A percentile compares a stretch with the other conserved stretches of the same genome.
Evolutionary conservation across 163 green algal genomes (phyloP).

Genomic region (Volvox carteri): DNA sequence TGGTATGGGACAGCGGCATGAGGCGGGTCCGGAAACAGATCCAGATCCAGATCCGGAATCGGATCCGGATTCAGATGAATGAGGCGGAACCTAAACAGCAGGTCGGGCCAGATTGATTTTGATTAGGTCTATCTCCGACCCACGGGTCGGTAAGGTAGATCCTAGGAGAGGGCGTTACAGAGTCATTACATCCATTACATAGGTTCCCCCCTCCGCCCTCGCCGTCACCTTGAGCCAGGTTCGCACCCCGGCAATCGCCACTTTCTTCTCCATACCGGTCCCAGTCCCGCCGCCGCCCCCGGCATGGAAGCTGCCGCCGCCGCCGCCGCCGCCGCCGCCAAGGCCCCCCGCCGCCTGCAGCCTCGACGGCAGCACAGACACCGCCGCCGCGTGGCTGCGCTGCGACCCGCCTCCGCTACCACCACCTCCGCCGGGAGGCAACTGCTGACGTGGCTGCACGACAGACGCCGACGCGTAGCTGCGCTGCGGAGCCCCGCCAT

Average conservation of each 20-base stretch:
- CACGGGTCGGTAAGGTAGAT: too few relatives aligned
- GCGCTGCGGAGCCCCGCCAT: background rate
- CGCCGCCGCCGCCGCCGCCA: background rate
- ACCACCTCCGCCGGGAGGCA: background rate
- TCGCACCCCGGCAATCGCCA: conserved; percentile 46
- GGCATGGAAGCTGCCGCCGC: background rate
- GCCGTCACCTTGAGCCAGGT: conserved; percentile 53
- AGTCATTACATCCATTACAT: too few relatives aligned
- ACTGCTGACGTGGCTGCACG: background rate
- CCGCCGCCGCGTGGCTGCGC: background rate
- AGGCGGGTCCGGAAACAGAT: too few relatives aligned
- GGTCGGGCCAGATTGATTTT: too few relatives aligned
- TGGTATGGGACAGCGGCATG: too few relatives aligned
- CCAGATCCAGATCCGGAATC: too few relatives aligned
- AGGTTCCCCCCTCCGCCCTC: too few relatives aligned
- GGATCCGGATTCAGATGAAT: too few relatives aligned
- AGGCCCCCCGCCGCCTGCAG: background rate
- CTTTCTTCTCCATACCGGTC: background rate
- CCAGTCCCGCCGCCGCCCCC: background rate
- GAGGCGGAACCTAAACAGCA: too few relatives aligned
- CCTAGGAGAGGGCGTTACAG: too few relatives aligned
- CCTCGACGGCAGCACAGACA: background rate
- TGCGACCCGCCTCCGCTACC: background rate
- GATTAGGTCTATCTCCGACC: too few relatives aligned
- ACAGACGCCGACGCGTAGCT: conserved; percentile 11